phyloP scores from a whole-genome alignment of 1,284 basidiomycete species.

The Coniophora puteana region DNA sequence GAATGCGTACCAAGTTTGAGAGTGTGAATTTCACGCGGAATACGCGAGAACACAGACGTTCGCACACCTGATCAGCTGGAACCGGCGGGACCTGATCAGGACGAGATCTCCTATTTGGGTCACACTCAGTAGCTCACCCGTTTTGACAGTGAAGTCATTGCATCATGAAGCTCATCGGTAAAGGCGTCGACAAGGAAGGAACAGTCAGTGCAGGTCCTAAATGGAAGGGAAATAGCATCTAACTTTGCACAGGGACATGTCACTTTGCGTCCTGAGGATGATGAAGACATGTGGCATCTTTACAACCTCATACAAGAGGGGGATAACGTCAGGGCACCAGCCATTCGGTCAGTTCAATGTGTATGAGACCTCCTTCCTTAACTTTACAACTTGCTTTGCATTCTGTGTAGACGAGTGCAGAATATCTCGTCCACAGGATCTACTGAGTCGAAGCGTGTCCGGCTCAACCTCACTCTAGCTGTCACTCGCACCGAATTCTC shows the following conservation, averaged over 20 bases:
- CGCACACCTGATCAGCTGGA: too few species aligned
- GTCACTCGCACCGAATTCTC: constrained; percentile 74
- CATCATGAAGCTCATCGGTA: constrained; percentile 73
- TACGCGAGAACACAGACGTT: too few species aligned
- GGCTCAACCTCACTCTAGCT: constrained; percentile 80
- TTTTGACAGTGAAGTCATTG: too few species aligned
- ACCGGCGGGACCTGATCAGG: too few species aligned
- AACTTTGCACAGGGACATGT: constrained; percentile 69
- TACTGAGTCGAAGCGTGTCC: constrained; percentile 86
- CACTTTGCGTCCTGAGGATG: constrained; percentile 88
- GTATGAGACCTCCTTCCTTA: constrained; percentile 5
- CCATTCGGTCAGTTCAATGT: constrained; percentile 80
- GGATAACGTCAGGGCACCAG: constrained; percentile 86
- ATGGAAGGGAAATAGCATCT: constrained; percentile 6
- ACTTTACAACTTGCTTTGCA: constrained; percentile 4
- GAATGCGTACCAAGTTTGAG: too few species aligned
- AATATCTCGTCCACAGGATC: constrained; percentile 89
- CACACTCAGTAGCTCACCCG: too few species aligned
- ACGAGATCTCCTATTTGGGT: too few species aligned
- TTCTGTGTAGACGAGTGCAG: constrained; percentile 56
- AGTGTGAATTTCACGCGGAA: too few species aligned
- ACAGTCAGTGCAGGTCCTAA: constrained; percentile 46
- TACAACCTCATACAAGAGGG: constrained; percentile 95
- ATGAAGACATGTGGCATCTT: constrained; percentile 99
- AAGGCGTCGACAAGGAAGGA: constrained; percentile 76